Evolutionary conservation across 805 yeast species (phyloP), one percentile per base, ranked within the genome.

Genomic region (Dipodascus geniculatus): DNA sequence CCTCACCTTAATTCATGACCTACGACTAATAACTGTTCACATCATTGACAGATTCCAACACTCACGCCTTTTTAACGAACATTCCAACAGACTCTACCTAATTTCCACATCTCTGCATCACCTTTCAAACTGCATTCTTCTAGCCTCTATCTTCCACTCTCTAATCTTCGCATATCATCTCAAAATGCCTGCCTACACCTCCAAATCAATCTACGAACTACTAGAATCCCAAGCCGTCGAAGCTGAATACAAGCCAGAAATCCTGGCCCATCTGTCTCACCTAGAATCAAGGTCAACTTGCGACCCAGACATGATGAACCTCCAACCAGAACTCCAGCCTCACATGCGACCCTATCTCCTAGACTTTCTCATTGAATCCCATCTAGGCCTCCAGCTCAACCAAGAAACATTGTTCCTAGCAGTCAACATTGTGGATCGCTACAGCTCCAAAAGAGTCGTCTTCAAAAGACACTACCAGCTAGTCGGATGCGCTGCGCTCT

Each of bases 401-500:
- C 85, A 69, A 63, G 88, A 61, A 77, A 88, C 73, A 71, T 82
- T 73, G 74, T 87, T 63, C 73, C 81, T 73, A 71, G 80, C 79
- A 73, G 81, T 83, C 42, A 82, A 83, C 61, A 75, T 90, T 52
- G 85, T 91, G 57, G 99, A 91, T 67, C 79, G 97, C 57, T 91
- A 91, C 71, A 86, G 96, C 65, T 85, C 96, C 52, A 85, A 83
- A 61, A 76, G 98, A 61, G 81, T 89, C 4, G 93, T 90, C 0
- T 76, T 85, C 58, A 79, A 83, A 59, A 90, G 86, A 55, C 98
- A 90, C 69, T 82, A 87, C 57, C 96, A 90, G 68, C 75, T 91
- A 53, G 91, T 91, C 9, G 88, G 95, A 31, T 85, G 95, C 56
- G 87, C 96, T 2, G 87, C 96, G 56, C 71, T 91, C 35, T 91